phyloP scores from a whole-genome alignment of 495 filamentous ascomycete species.

The Xylaria nigripes region DNA sequence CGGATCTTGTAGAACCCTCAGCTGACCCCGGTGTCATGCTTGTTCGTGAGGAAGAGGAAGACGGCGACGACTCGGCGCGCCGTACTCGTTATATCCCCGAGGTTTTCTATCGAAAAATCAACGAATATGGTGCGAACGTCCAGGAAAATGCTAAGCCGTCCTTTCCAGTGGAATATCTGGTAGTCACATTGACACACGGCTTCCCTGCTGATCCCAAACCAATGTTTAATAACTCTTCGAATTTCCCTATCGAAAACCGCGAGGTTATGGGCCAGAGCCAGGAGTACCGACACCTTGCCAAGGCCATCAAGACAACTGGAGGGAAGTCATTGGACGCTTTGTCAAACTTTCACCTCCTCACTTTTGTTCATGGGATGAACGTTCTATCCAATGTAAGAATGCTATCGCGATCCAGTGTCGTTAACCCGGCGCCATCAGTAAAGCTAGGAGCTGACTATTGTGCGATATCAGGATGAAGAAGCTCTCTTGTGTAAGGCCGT shows the following conservation, averaged over 20 bases:
- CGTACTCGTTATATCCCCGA: constrained; percentile 88
- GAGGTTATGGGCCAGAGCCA: constrained; percentile 77
- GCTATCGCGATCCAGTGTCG: not conserved
- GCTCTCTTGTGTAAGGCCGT: constrained; percentile 77
- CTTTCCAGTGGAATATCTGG: constrained; percentile 93
- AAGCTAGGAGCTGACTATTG: not conserved
- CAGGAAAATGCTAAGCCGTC: constrained; percentile 94
- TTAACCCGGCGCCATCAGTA: not conserved
- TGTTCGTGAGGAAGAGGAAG: constrained; percentile 84
- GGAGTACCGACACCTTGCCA: constrained; percentile 42
- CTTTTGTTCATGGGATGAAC: constrained; percentile 71
- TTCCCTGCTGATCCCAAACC: constrained; percentile 77
- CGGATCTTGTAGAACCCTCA: constrained; percentile 90
- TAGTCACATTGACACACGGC: constrained; percentile 92
- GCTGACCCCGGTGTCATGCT: constrained; percentile 92
- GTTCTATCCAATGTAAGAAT: constrained; percentile 66
- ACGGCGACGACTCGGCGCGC: constrained; percentile 54
- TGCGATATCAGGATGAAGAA: constrained; percentile 67
- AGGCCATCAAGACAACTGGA: constrained; percentile 30
- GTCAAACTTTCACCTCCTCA: constrained; percentile 89
- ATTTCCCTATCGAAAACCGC: constrained; percentile 85
- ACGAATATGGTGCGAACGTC: constrained; percentile 92
- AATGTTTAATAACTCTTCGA: constrained; percentile 54
- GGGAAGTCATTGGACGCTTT: constrained; percentile 44
- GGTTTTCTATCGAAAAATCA: constrained; percentile 91